Base-by-base conservation (phyloP, 78 protist species). In the Speleostelium caveatum region DNA sequence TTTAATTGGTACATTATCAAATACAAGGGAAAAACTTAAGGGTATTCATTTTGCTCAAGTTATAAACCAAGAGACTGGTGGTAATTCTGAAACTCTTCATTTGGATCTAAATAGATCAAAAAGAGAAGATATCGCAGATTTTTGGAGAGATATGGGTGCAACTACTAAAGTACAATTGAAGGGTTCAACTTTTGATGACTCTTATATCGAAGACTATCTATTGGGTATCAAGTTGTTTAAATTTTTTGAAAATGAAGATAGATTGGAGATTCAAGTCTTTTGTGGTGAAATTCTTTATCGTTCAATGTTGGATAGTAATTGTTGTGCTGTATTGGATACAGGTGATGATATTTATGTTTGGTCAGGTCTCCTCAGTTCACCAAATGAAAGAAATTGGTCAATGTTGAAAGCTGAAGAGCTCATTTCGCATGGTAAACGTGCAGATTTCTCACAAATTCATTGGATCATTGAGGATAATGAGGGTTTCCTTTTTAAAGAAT, bases 371-470 rank as follows among this genome's bases (percentile, higher is more conserved):
- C 74, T 75, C 26, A 51, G 85, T 4, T 39, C 75, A 1, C 3
- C 42, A 22, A 72, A 77, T 45, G 95, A 92, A 72, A 77, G 72
- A 59, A 78, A 92, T 22, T 92, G 95, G 95, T 66, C 91, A 1
- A 75, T 73, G 95, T 35, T 92, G 39, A 92, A 92, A 24, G 95
- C 95, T 14, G 95, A 92, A n/a, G 95, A 92, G 30, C 10, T 92
- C 7, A 26, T 92, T 1, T 49, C 36, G 28, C 66, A 60, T 21
- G 61, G 55, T n/a, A 51, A 49, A n/a, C 10, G 92, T 39, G 45
- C 59, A 0, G 69, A 55, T 3, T 28, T 19, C 3, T 45, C 86
- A 10, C 74, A 79, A 59, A 73, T 92, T 28, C 41, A 30, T 28
- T 73, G 87, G 95, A 32, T 83, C 1, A 28, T 92, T 1, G 92